These are phyloP conservation scores for Colletotrichum sp. DNA, from an alignment of 2,329 filamentous ascomycete genomes.

Conservation along the genomic window DNA sequence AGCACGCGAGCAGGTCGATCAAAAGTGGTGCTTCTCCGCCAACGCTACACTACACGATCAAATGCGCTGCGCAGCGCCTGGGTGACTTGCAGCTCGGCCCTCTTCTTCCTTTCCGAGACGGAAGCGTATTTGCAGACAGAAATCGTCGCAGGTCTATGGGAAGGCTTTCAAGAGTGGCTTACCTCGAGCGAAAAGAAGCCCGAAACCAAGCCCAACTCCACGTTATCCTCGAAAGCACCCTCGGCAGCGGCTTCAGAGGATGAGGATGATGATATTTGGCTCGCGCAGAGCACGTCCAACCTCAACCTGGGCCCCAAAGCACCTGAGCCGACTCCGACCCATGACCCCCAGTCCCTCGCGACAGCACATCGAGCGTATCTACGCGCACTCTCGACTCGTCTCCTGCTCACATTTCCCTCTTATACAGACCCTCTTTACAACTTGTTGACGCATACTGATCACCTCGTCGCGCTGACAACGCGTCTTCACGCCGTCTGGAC, in stretches of 20 bases:
- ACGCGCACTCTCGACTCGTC: constrained; percentile 65
- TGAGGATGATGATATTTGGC: constrained; percentile 46
- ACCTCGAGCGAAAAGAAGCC: constrained; percentile 43
- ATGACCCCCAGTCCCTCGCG: constrained; percentile 86
- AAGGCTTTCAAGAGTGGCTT: constrained; percentile 80
- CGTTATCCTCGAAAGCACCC: not conserved
- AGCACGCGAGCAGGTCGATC: constrained; percentile 64
- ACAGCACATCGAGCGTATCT: constrained; percentile 82
- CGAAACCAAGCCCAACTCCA: not conserved
- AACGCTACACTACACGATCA: constrained; percentile 67
- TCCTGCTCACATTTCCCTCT: constrained; percentile 67
- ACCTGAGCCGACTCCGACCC: constrained; percentile 39
- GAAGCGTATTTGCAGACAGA: constrained; percentile 90
- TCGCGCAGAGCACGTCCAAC: constrained; percentile 29
- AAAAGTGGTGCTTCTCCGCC: constrained; percentile 65
- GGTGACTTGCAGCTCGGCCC: constrained; percentile 85
- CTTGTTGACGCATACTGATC: constrained; percentile 78
- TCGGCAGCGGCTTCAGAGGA: not conserved
- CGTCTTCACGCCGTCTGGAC: constrained; percentile 80
- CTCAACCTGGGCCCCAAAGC: constrained; percentile 17
- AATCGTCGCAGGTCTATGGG: constrained; percentile 82
- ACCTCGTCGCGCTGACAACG: constrained; percentile 76
- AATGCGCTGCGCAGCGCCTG: constrained; percentile 80
- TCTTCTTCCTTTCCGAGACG: constrained; percentile 89
- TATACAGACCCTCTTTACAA: constrained; percentile 71